phyloP scores from a whole-genome alignment of 2,329 filamentous ascomycete genomes.

The Epichloe brachyelytri region DNA sequence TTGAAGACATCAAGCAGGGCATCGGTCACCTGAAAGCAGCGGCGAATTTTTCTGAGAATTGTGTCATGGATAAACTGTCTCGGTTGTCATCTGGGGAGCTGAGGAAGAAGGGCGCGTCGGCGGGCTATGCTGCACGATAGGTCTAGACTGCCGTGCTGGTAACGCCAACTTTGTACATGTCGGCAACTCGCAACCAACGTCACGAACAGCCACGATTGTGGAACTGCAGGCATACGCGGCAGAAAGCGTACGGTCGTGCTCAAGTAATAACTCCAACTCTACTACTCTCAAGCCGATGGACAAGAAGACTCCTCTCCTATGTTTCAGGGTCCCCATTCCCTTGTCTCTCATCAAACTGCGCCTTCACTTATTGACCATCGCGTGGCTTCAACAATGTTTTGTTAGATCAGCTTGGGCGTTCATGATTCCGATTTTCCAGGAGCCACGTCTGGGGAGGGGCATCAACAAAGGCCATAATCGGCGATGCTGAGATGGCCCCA shows the following conservation, averaged over 20 bases:
- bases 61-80: background rate
- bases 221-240: background rate
- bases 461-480: background rate
- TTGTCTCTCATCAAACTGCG: too few species aligned
- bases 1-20: slow-evolving; percentile 21
- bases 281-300: too few species aligned
- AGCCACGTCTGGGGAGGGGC: background rate
- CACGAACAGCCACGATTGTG: background rate
- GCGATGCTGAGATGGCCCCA: background rate
- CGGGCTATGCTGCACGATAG: background rate
- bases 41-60: background rate
- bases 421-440: background rate
- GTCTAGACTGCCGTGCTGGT: background rate
- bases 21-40: slow-evolving; percentile 19
- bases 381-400: too few species aligned
- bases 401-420: background rate
- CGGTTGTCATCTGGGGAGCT: background rate
- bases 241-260: background rate
- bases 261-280: too few species aligned
- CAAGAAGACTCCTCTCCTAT: too few species aligned
- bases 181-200: background rate
- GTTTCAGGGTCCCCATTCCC: too few species aligned
- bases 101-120: background rate
- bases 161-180: background rate
- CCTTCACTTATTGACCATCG: too few species aligned